Conservation (phyloP, 2,329 filamentous ascomycete species). For the Arthrobotrys conoides region DNA sequence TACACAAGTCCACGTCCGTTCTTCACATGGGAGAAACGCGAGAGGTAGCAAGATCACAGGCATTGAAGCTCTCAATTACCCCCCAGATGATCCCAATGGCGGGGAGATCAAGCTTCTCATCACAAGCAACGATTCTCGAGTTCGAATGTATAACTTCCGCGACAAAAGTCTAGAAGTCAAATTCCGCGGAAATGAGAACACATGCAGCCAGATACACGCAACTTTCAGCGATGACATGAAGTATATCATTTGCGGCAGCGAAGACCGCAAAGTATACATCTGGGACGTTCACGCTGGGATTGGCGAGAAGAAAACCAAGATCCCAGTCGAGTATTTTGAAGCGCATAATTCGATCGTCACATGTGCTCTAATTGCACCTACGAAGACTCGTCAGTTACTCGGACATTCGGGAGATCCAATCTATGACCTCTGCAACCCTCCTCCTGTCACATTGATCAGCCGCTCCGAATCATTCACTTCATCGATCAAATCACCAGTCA, state of each 20-base stretch:
- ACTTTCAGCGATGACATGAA: conserved; percentile 87
- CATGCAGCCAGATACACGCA: conserved; percentile 89
- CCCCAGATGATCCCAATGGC: conserved; percentile 72
- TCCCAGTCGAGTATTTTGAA: conserved; percentile 89
- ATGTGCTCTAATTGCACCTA: conserved; percentile 86
- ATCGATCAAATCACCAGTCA: conserved; percentile 67
- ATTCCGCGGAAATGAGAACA: conserved; percentile 91
- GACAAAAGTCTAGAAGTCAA: conserved; percentile 90
- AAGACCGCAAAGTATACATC: conserved; percentile 89
- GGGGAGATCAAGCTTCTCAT: conserved; percentile 84
- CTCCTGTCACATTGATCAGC: conserved; percentile 85
- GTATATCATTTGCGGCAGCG: conserved; percentile 92
- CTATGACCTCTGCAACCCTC: conserved; percentile 97
- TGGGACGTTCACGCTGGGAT: conserved; percentile 78
- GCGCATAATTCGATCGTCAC: conserved; percentile 91
- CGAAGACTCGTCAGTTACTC: conserved; percentile 81
- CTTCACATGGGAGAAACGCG: conserved; percentile 89
- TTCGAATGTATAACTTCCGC: conserved; percentile 88
- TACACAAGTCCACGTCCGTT: conserved; percentile 92
- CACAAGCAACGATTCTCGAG: conserved; percentile 93
- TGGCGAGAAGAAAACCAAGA: conserved; percentile 79
- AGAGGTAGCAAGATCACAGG: conserved; percentile 98
- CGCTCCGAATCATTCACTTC: conserved; percentile 75
- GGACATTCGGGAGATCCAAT: conserved; percentile 88
- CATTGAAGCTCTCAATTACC: conserved; percentile 80